Base-by-base conservation (phyloP, 1,284 basidiomycete genomes). In the Somion occarium region DNA sequence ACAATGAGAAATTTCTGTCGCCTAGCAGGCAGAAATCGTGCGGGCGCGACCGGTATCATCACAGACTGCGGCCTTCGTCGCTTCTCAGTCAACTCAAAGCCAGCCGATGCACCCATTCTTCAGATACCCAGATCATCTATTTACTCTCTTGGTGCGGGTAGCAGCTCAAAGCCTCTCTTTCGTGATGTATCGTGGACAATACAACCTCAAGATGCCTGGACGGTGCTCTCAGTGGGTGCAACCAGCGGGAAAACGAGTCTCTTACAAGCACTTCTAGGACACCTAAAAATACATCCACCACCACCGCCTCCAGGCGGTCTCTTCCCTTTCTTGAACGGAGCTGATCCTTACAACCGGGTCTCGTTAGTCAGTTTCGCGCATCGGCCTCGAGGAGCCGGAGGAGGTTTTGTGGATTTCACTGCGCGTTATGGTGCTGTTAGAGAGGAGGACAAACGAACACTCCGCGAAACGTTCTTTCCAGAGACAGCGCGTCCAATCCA, bases 361-460 rank as follows among this genome's bases (percentile, higher is more conserved):
- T 72, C 81, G 4, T 73, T 88, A 44, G 85, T 93, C 3, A 86
- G 87, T 0, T 93, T 93, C 61, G 78, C 84, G 0, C 82, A 88
- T 53, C 76, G 84, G 38, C 71, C 74, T 2, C 73, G 71, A 41
- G 71, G 77, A 0, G 68, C 76, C 0, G 79, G 82, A 0, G 76
- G 86, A 4, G 89, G 79, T n/a, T 98, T 97, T 67, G 88, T 88
- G 54, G 93, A 97, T 68, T 96, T 88, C 63, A 91, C 91, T 0
- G 91, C 92, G 1, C 82, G 93, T 2, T 98, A 95, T 63, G 92
- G 91, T 20, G 85, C 89, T 0, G 77, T 94, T 37, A 75, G 88
- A 18, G 92, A 95, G 37, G 89, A 88, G 62, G 91, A 95, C 63
- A 75, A 78, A 30, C 64, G 81, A 49, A 93, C 91, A 0, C 72